A percentile compares a stretch with the other conserved stretches of the same genome.
phyloP scores from a whole-genome alignment of 257 asterid species.

The Henckelia pumila region DNA sequence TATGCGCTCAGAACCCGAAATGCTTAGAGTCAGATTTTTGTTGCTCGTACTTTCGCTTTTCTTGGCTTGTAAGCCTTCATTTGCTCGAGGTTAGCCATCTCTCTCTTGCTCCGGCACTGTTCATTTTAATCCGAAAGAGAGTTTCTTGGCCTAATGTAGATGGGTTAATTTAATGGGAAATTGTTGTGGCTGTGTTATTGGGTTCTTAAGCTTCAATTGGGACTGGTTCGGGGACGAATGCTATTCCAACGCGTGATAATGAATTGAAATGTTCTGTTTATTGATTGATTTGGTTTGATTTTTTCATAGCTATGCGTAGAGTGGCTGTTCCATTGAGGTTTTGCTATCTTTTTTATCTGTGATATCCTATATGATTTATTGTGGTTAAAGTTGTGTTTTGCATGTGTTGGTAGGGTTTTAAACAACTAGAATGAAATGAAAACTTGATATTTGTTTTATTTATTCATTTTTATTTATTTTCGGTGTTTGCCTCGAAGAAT shows the following conservation, averaged over 20 bases:
- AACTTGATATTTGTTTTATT: background rate
- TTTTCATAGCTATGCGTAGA: background rate
- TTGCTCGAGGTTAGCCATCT: slow-evolving; percentile 39
- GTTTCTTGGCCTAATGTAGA: slow-evolving; percentile 18
- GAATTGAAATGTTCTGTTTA: background rate
- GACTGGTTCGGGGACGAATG: background rate
- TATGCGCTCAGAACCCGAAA: slow-evolving; percentile 9
- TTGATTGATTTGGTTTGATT: background rate
- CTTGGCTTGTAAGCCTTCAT: slow-evolving; percentile 38
- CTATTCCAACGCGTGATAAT: background rate
- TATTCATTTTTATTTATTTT: too few relatives aligned
- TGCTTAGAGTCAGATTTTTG: slow-evolving; percentile 37
- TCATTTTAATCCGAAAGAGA: too few relatives aligned
- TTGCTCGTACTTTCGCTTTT: slow-evolving; percentile 33
- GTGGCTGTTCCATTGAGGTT: background rate
- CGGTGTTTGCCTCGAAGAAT: background rate
- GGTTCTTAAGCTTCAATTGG: background rate
- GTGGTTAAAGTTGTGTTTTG: background rate
- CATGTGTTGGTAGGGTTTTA: background rate
- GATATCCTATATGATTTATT: background rate
- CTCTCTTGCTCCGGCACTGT: background rate
- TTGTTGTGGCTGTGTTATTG: background rate
- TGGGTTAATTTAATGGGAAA: background rate
- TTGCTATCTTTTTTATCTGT: background rate
- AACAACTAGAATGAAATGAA: background rate